Evolutionary conservation across 2,329 filamentous ascomycete genomes (phyloP), one percentile per base, ranked within the genome.

Genomic region (Colletotrichum liaoningense): DNA sequence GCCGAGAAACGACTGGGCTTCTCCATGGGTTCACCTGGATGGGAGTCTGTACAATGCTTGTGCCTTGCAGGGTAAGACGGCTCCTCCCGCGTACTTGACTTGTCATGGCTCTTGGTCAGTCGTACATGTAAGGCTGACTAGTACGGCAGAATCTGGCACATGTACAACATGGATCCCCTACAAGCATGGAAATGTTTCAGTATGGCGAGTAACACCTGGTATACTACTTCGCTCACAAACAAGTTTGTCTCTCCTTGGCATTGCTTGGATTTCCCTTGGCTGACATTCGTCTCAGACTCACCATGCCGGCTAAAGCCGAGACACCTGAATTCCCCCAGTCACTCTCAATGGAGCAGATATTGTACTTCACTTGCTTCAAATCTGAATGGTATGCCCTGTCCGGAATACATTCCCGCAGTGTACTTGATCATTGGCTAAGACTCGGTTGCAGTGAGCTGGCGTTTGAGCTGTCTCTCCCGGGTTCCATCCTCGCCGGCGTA

Each of bases 161-260:
- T 75, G 73, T 73, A 75, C 19, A 75, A 71, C 62, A 66, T 75
- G 63, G 67, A 75, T 63, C 73, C 73, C 52, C 35, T 75, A 38
- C 62, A 75, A 19, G 73, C 73, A 1, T 75, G 73, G 73, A 75
- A 75, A 42, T 73, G 72, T 56, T 75, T 75, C 49, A 75, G 67
- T 26, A 73, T 74, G 62, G 73, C 73, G 22, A 73, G 71, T 35
- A 67, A 69, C 11, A 70, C 66, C 2, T 75, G 73, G 73, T 70
- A 75, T 19, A 70, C 67, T 2, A 73, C 67, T 26, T 55, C 67
- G 56, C 67, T 73, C 7, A 73, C 62, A 14, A 66, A 24, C 46
- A 73, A 52, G 71, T 73, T 66, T 35, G 49, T 8, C 8, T 22
- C 5, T 5, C 16, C 19, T 22, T n/a, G 24, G 38, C 35, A 5